Evolutionary conservation across 768 basidiomycete species (phyloP).

Genomic region (Hebeloma cylindrosporum): DNA sequence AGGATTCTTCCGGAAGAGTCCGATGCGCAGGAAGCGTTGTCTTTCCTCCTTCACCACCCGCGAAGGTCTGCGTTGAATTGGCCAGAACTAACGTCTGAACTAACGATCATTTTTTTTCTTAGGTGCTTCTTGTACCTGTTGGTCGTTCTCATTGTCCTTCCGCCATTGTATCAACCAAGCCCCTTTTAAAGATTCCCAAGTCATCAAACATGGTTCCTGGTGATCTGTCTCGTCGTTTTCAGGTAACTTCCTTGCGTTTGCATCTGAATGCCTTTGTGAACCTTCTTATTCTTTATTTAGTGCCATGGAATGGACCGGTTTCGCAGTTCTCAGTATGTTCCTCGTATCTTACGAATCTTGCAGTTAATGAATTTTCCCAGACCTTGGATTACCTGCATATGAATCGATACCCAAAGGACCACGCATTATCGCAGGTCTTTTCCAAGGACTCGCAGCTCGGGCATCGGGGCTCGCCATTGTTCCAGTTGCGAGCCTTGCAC

Average conservation of each 20-base stretch:
- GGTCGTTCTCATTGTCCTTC: conserved; percentile 9
- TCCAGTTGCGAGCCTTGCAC: conserved; percentile 50
- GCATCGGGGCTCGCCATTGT: conserved; percentile 56
- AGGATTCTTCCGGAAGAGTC: conserved; percentile 48
- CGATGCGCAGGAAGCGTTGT: conserved; percentile 50
- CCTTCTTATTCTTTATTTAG: conserved; percentile 31
- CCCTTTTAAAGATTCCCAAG: conserved; percentile 51
- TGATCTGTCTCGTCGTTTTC: conserved; percentile 52
- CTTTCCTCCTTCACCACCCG: conserved; percentile 79
- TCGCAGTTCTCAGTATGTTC: conserved; percentile 55
- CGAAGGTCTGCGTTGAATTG: conserved; percentile 44
- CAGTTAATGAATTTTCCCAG: conserved; percentile 20
- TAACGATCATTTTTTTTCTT: not conserved
- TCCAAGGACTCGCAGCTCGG: conserved; percentile 53
- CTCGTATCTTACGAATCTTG: not conserved
- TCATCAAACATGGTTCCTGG: conserved; percentile 75
- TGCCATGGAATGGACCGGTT: conserved; percentile 66
- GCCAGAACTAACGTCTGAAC: not conserved
- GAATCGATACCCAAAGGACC: conserved; percentile 38
- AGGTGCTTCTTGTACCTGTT: conserved; percentile 67
- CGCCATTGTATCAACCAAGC: not conserved
- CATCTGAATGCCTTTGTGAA: not conserved
- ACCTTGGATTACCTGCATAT: conserved; percentile 40
- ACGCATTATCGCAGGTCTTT: conserved; percentile 45
- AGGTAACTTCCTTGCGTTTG: conserved; percentile 39